Evolutionary conservation across 106 monocot species (phyloP), one percentile per base, ranked within the genome.

Genomic region (Allium fistulosum): DNA sequence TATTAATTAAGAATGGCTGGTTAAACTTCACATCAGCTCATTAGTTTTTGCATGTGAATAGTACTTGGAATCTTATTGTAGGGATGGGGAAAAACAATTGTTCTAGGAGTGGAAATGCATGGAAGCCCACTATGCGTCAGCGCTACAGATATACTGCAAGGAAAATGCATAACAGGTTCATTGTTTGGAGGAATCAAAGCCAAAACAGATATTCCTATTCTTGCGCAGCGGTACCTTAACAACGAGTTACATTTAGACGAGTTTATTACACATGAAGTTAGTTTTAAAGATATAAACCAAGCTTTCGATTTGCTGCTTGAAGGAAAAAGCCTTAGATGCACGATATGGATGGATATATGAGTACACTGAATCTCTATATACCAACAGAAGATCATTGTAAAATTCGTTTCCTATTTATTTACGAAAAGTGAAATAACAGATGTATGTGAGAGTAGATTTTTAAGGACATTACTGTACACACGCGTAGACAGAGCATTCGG

Each of bases 91-190:
- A 87, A 90, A 64, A 94, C 90, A 13, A 78, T 94, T 11, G 71
- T 94, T 73, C 72, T 97, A 37, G 96, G 96, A 3, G 78, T 92
- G 63, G 86, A 97, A 70, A 87, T 79, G 88, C 79, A 89, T 59
- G 78, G 82, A 0, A 27, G 73, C 4, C 89, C 92, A 4, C 6
- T 92, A 9, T 67, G 59, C 58, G 60, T 97, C 9, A 26, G 64
- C 37, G 27, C 86, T 4, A 6, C 9, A 2, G 79, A 82, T 10
- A 57, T 89, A 0, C 67, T 92, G 53, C 15, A 46, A 2, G 92
- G 94, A 11, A 92, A 66, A 75, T 77, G 72, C 10, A 58, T 97
- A 7, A 74, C 74, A 17, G 94, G 94, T 5, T 87, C 90, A 6
- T 4, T 85, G 0, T 80, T 85, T 69, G 94, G 94, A 61, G 90